phyloP scores from a whole-genome alignment of 2,329 filamentous ascomycete species.

The Colletotrichum somersetense region DNA sequence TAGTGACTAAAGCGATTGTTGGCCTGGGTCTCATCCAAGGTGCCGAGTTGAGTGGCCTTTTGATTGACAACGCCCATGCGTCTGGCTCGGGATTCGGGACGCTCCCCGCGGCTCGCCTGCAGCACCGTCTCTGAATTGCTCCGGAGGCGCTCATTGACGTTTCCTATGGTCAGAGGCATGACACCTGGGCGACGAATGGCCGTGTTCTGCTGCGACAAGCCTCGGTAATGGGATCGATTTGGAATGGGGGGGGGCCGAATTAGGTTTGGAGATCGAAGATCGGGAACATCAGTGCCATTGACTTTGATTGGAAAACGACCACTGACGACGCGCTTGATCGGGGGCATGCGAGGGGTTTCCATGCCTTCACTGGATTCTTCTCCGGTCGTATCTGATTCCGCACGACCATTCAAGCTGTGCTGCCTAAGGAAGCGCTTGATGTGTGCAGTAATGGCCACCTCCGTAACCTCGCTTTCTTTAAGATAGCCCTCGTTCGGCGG shows the following conservation, averaged over 20 bases:
- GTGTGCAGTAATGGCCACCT: constrained; percentile 70
- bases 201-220: constrained; percentile 76
- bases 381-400: constrained; percentile 67
- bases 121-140: constrained; percentile 75
- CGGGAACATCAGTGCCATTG: constrained; percentile 77
- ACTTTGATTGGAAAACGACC: constrained; percentile 78
- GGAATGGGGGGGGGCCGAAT: constrained; percentile 82
- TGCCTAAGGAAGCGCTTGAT: constrained; percentile 73
- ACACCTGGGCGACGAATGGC: constrained; percentile 77
- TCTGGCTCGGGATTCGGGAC: constrained; percentile 67
- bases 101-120: constrained; percentile 61
- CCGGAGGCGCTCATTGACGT: constrained; percentile 74
- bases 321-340: constrained; percentile 70
- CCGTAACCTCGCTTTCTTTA: constrained; percentile 74
- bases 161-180: constrained; percentile 78
- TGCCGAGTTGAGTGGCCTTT: constrained; percentile 71
- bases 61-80: constrained; percentile 75
- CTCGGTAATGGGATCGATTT: constrained; percentile 83
- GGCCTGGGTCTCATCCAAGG: constrained; percentile 72
- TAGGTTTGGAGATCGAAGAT: constrained; percentile 75
- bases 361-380: constrained; percentile 79
- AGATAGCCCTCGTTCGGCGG: constrained; percentile 67
- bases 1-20: constrained; percentile 76
- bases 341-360: constrained; percentile 81
- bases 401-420: constrained; percentile 63